Evolutionary conservation across 2,329 filamentous ascomycete species (phyloP).

Genomic region (Hymenoscyphus scutula): DNA sequence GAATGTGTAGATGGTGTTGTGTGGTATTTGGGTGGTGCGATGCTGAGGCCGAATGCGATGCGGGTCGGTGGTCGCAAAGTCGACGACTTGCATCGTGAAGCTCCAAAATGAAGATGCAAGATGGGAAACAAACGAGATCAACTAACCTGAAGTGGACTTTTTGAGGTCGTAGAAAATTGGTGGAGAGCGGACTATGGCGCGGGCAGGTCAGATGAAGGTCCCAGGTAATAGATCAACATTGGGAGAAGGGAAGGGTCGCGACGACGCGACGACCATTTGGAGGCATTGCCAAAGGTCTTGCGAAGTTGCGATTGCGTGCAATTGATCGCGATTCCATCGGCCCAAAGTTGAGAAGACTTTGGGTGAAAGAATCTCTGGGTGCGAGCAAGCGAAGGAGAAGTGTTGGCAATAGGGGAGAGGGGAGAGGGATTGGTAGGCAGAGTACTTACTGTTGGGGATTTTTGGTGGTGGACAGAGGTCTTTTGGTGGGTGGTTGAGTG

Average conservation of each 20-base stretch:
- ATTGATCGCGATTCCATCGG: conserved; percentile 9
- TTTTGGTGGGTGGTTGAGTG: conserved; percentile 1
- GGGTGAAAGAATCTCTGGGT: not conserved
- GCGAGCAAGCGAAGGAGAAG: conserved; percentile 1
- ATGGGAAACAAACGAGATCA: conserved; percentile 2
- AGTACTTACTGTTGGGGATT: conserved; percentile 3
- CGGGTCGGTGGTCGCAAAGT: conserved; percentile 7
- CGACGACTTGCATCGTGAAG: conserved; percentile 5
- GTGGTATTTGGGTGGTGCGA: not conserved
- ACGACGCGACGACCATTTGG: conserved; percentile 12
- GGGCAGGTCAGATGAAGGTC: conserved; percentile 4
- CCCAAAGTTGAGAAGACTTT: not conserved
- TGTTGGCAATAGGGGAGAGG: not conserved
- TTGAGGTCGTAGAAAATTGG: conserved; percentile 10
- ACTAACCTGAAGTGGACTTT: conserved; percentile 11
- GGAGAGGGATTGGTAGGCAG: not conserved
- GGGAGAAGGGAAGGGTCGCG: conserved; percentile 1
- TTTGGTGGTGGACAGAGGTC: not conserved
- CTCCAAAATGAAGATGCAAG: not conserved
- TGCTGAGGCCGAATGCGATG: not conserved
- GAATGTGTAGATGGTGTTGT: conserved; percentile 7
- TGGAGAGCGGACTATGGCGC: conserved; percentile 6
- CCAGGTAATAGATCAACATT: conserved; percentile 9
- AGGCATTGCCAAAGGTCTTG: conserved; percentile 11
- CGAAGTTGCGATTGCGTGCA: conserved; percentile 6